Conservation (phyloP, 2,329 filamentous ascomycete genomes). For the Lecanicillium sp. region DNA sequence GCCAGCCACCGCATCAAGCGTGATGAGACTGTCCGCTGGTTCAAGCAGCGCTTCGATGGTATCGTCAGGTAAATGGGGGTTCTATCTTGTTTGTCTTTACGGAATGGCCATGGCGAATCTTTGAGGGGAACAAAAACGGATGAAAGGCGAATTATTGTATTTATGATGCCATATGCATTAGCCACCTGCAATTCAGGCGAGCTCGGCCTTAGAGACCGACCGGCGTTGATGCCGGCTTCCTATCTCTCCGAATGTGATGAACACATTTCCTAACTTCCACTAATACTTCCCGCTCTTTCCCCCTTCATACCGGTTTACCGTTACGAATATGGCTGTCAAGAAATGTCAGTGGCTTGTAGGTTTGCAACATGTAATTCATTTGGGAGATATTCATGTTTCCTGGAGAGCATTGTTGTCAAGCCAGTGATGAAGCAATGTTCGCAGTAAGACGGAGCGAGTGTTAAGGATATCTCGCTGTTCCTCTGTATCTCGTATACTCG, state of each 20-base stretch:
- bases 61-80: slow-evolving; percentile 81
- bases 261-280: slow-evolving; percentile 13
- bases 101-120: slow-evolving; percentile 33
- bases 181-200: slow-evolving; percentile 49
- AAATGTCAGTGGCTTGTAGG: too few species aligned
- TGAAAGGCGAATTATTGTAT: slow-evolving; percentile 27
- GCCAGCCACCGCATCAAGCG: slow-evolving; percentile 88
- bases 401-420: too few species aligned
- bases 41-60: slow-evolving; percentile 83
- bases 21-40: slow-evolving; percentile 96
- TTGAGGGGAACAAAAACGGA: slow-evolving; percentile 18
- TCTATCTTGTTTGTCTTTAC: slow-evolving; percentile 20
- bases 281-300: background rate
- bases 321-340: too few species aligned
- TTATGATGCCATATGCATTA: slow-evolving; percentile 38
- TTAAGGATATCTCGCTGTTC: too few species aligned
- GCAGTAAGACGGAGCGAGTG: too few species aligned
- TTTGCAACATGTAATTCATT: too few species aligned
- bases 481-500: too few species aligned
- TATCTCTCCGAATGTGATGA: slow-evolving; percentile 31
- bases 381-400: too few species aligned
- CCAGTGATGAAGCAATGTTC: too few species aligned
- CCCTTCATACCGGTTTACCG: too few species aligned
- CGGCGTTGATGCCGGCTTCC: slow-evolving; percentile 57
- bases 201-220: slow-evolving; percentile 69